phyloP scores from a whole-genome alignment of 352 stramenopile genomes.

The Phytophthora litchii region DNA sequence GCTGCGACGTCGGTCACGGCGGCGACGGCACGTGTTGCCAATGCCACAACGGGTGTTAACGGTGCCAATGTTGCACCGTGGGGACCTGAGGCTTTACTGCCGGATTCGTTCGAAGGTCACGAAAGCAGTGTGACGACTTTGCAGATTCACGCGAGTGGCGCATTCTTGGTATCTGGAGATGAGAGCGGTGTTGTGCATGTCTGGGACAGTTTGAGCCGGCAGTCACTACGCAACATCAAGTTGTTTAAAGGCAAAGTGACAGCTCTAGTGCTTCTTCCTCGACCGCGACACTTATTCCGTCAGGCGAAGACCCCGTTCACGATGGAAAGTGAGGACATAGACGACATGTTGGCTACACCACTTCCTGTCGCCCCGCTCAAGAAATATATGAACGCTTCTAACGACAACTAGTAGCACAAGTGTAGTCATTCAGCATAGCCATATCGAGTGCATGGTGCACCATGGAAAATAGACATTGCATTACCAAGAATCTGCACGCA shows the following conservation, averaged over 20 bases:
- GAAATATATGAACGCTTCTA: conserved; percentile 72
- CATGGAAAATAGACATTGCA: conserved; percentile 35
- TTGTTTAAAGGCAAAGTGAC: conserved; percentile 71
- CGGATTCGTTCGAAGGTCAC: conserved; percentile 70
- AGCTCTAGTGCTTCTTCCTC: conserved; percentile 53
- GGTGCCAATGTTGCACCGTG: conserved; percentile 35
- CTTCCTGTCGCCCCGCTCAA: conserved; percentile 75
- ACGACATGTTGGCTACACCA: conserved; percentile 36
- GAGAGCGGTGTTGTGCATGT: conserved; percentile 62
- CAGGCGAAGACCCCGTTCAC: conserved; percentile 47
- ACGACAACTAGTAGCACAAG: conserved; percentile 26
- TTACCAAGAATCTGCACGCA: not conserved
- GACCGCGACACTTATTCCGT: conserved; percentile 66
- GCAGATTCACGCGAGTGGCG: conserved; percentile 61
- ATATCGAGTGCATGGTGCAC: conserved; percentile 7
- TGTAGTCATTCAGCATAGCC: conserved; percentile 21
- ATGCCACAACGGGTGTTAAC: conserved; percentile 26
- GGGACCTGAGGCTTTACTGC: conserved; percentile 47
- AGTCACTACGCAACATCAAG: conserved; percentile 70
- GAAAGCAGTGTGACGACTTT: conserved; percentile 63
- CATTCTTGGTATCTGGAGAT: conserved; percentile 68
- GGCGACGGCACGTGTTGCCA: conserved; percentile 55
- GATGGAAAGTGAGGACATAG: conserved; percentile 36
- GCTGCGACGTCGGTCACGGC: conserved; percentile 58
- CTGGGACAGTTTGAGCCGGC: conserved; percentile 70